A percentile compares a stretch with the other conserved stretches of the same genome.
phyloP scores from a whole-genome alignment of 768 basidiomycete species.

The Termitomyces sp. region DNA sequence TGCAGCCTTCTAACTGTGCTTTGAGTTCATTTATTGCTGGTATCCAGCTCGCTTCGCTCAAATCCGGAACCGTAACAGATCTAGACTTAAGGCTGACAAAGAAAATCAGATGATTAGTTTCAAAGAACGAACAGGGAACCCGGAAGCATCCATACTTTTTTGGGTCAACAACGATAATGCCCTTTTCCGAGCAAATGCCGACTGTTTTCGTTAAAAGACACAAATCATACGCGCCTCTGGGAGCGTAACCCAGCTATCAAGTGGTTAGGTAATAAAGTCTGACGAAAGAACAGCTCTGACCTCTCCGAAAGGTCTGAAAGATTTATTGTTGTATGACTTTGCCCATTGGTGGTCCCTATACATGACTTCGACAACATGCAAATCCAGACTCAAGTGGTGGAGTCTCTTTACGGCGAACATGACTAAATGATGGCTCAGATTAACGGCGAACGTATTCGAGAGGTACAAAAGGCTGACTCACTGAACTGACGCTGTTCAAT shows the following conservation, averaged over 20 bases:
- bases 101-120: neutral
- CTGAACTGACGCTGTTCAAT: conserved; percentile 51
- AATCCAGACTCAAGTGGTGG: conserved; percentile 44
- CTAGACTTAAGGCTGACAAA: conserved; percentile 34
- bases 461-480: conserved; percentile 24
- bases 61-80: conserved; percentile 55
- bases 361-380: conserved; percentile 55
- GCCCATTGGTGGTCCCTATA: conserved; percentile 25
- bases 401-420: conserved; percentile 62
- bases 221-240: conserved; percentile 63
- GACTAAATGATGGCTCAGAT: conserved; percentile 35
- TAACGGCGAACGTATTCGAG: neutral
- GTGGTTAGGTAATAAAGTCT: neutral
- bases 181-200: conserved; percentile 58
- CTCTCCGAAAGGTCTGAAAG: conserved; percentile 62
- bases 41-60: conserved; percentile 33
- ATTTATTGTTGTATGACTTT: conserved; percentile 22
- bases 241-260: conserved; percentile 57
- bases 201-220: conserved; percentile 56
- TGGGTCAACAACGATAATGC: conserved; percentile 63
- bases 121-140: neutral
- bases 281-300: conserved; percentile 31
- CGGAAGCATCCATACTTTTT: conserved; percentile 44
- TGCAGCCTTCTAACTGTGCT: conserved; percentile 47
- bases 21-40: conserved; percentile 48